phyloP scores from a whole-genome alignment of 441 rosid genomes.

The Breynia disticha region DNA sequence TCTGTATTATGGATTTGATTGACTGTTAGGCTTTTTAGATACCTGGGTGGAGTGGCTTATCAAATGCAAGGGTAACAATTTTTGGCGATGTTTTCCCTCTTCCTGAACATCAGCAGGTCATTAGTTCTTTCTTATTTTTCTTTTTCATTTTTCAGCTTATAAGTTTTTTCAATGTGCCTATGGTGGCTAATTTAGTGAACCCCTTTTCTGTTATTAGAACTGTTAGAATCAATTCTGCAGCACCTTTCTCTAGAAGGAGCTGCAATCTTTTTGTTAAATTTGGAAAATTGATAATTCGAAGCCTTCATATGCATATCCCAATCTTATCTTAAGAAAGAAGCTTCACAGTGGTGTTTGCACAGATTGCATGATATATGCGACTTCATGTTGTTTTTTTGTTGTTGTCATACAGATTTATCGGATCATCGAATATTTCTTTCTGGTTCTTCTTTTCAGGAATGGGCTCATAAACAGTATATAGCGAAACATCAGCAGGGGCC shows the following conservation, averaged over 20 bases:
- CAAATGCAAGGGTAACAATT: constrained; percentile 93
- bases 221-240: too few relatives aligned
- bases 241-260: background rate
- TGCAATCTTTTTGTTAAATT: background rate
- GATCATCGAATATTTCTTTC: constrained; percentile 3
- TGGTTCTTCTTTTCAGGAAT: constrained; percentile 56
- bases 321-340: too few relatives aligned
- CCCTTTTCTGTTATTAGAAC: background rate
- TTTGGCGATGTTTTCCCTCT: constrained; percentile 95
- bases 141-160: too few relatives aligned
- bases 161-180: too few relatives aligned
- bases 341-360: too few relatives aligned
- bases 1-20: constrained; percentile 22
- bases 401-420: background rate
- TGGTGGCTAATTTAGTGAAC: background rate
- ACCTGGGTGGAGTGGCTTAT: constrained; percentile 97
- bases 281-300: too few relatives aligned
- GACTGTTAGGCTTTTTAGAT: constrained; percentile 41
- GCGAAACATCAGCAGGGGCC: constrained; percentile 90
- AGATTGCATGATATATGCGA: too few relatives aligned
- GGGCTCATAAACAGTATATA: constrained; percentile 92
- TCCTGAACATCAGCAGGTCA: constrained; percentile 76
- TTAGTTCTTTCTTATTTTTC: constrained; percentile 1
- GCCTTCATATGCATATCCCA: background rate
- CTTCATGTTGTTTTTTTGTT: too few relatives aligned